Percentiles rank a stretch among this genome's conserved stretches.
phyloP scores from a whole-genome alignment of 768 basidiomycete species.

The Leccinum imitatum region DNA sequence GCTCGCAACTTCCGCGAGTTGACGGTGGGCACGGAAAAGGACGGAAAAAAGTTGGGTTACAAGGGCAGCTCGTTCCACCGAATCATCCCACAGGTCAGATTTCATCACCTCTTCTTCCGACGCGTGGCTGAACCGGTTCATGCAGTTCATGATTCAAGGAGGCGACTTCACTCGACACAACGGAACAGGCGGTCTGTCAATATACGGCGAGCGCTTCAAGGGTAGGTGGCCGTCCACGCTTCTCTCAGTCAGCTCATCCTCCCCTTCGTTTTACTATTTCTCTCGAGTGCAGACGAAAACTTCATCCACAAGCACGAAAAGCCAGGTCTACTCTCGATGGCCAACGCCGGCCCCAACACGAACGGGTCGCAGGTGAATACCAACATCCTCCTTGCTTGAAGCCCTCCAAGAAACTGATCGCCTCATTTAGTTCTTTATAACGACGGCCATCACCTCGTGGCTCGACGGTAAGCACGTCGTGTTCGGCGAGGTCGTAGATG shows the following conservation, averaged over 20 bases:
- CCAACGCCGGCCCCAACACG: conserved; percentile 81
- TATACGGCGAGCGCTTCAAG: conserved; percentile 78
- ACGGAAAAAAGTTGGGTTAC: conserved; percentile 69
- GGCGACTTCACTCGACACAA: conserved; percentile 80
- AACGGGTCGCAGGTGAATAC: conserved; percentile 70
- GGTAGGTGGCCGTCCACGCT: conserved; percentile 41
- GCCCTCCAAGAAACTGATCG: neutral
- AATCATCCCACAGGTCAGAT: conserved; percentile 60
- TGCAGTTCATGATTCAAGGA: conserved; percentile 80
- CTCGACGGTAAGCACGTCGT: conserved; percentile 45
- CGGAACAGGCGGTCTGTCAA: conserved; percentile 82
- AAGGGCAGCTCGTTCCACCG: conserved; percentile 68
- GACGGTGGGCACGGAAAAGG: conserved; percentile 45
- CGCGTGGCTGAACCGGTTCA: neutral
- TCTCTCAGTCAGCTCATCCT: neutral
- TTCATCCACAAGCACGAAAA: conserved; percentile 62
- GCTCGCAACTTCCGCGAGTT: conserved; percentile 80
- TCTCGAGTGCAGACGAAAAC: conserved; percentile 55
- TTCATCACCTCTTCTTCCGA: neutral
- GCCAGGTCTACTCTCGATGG: conserved; percentile 77
- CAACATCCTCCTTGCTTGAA: neutral
- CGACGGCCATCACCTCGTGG: conserved; percentile 70
- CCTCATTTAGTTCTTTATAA: conserved; percentile 65
- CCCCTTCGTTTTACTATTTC: neutral
- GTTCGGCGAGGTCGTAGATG: conserved; percentile 48